phyloP scores from a whole-genome alignment of 345 rosid species.

The Linum lewisii region DNA sequence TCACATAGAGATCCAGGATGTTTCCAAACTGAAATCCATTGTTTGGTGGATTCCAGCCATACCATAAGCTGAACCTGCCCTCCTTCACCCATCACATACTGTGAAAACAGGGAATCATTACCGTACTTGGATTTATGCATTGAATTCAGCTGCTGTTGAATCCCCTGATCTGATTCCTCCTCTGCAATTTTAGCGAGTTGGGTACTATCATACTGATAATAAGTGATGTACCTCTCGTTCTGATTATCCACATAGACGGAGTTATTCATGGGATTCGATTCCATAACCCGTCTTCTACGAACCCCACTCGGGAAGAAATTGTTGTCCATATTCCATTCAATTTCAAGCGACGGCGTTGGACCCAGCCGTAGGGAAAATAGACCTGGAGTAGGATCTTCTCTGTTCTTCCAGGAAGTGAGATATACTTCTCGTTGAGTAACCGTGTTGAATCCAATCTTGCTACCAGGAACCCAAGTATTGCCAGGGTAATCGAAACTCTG shows the following conservation, averaged over 20 bases:
- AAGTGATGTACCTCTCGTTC: slow-evolving; percentile 54
- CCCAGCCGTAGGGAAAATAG: slow-evolving; percentile 58
- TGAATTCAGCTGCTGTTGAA: no score
- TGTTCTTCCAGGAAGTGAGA: slow-evolving; percentile 54
- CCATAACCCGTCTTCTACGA: no score
- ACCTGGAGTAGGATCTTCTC: slow-evolving; percentile 60
- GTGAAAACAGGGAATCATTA: slow-evolving; percentile 18
- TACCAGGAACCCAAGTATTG: slow-evolving; percentile 69
- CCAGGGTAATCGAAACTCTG: slow-evolving; percentile 64
- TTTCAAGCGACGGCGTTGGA: slow-evolving; percentile 28
- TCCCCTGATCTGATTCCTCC: no score
- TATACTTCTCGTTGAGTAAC: slow-evolving; percentile 21
- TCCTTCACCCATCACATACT: slow-evolving; percentile 40
- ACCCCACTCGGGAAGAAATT: slow-evolving; percentile 54
- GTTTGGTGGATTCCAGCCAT: slow-evolving; percentile 25
- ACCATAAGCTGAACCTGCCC: slow-evolving; percentile 48
- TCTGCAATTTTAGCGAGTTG: no score
- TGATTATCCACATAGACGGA: slow-evolving; percentile 19
- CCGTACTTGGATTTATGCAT: slow-evolving; percentile 13
- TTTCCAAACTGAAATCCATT: slow-evolving; percentile 64
- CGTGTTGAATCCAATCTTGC: slow-evolving; percentile 39
- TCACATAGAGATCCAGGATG: slow-evolving; percentile 55
- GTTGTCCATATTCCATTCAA: slow-evolving; percentile 37
- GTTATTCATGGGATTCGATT: no score
- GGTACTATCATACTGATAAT: slow-evolving; percentile 8